Evolutionary conservation across 2,329 filamentous ascomycete species (phyloP), one percentile per base, ranked within the genome.

Genomic region (Sporothrix phasma): DNA sequence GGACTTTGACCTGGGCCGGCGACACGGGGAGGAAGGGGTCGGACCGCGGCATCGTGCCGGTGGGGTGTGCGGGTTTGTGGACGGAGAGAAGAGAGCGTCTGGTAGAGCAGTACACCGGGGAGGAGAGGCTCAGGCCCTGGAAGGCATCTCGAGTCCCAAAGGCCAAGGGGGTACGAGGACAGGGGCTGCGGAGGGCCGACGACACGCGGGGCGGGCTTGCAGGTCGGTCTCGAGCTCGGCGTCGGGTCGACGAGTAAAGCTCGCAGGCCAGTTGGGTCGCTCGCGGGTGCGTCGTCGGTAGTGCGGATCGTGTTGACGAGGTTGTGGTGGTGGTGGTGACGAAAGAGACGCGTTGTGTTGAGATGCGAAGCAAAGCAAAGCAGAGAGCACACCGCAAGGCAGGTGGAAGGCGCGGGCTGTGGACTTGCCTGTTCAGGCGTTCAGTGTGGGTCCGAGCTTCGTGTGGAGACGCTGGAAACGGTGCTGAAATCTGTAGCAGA

Each of bases 21-120:
- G 92, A 89, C 79, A 92, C 86, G 76, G 93, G 92, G 75, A 92
- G 89, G 75, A 96, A 85, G 76, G 90, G 87, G 80, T 97, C 93
- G 78, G 89, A 83, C 54, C 60, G 66, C 56, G 65, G 43, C 67
- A 68, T 68, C 43, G 59, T 68, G 47, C 64, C n/a, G n/a, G n/a
- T n/a, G n/a, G n/a, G n/a, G n/a, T n/a, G n/a, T 34, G 47, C 17
- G 11, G 26, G 7, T n/a, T 10, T 19, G 1, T n/a, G 11, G 2
- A 5, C 3, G 11, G 8, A 15, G 11, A 7, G 10, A 15, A 15
- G 11, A 41, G 13, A 41, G 37, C 24, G n/a, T n/a, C n/a, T n/a
- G n/a, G n/a, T n/a, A n/a, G n/a, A 29, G 34, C 34, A 37, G 34
- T 37, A 34, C n/a, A n/a, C n/a, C n/a, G n/a, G 45, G 29, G 13